Evolutionary conservation across 164 flowering plant genomes (phyloP), one percentile per base, ranked within the genome.

Genomic region (Magnolia officinalis): DNA sequence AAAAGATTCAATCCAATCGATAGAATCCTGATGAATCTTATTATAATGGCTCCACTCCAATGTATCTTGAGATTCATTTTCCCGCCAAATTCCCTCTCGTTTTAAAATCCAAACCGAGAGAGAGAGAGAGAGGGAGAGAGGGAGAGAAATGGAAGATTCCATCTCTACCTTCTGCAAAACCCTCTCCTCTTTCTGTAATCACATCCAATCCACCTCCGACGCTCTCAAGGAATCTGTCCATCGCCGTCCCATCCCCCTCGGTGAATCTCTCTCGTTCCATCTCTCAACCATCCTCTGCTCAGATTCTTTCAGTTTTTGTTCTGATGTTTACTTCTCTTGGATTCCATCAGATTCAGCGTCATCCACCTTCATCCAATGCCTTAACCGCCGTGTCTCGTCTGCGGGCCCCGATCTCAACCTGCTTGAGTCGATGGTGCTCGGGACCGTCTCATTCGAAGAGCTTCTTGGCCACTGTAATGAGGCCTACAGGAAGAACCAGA

Each of bases 361-460:
- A 0, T 86, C 96, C 1, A 90, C 91, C 11, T 95, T 93, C 82
- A 72, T 88, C 5, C 88, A 88, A 26, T 82, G 86, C 82, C 85
- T 95, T 9, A 89, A 88, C 68, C 89, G 89, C 64, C 84, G 92
- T 9, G 86, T 90, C 9, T 73, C 90, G 6, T 58, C 86, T 2
- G 84, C 88, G 2, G 82, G 83, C 73, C 63, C 68, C 24, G 95
- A 93, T 71, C 89, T 95, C 71, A 86, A 90, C 79, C 65, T 89
- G 64, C 92, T 95, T 2, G 95, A 93, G 1, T 88, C 95, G 11
- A 93, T 93, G 97, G 84, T 95, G 13, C 87, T 86, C 11, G 95
- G 84, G 0, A 91, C 97, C 14, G 92, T 95, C 6, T 95, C 98
- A 0, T 93, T 92, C 72, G 97, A 95, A 78, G 97, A 95, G 86